Conservation (phyloP, 2,329 filamentous ascomycete genomes). For the Penicillium brevicompactum region DNA sequence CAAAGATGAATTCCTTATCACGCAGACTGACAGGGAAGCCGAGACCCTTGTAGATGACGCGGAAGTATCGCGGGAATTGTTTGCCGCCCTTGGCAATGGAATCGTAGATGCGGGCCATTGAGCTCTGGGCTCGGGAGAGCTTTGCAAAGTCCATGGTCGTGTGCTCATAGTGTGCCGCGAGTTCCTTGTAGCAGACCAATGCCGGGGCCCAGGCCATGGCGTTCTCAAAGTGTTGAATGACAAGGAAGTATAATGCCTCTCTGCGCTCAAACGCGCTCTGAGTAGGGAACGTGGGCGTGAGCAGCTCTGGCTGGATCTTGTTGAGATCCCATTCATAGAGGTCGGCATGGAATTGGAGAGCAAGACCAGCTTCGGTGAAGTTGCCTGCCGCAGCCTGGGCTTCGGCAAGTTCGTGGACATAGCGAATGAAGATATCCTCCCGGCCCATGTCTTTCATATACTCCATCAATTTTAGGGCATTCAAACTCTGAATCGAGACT, state of each 20-base stretch:
- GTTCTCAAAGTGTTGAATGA: constrained; percentile 93
- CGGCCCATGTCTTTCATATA: constrained; percentile 96
- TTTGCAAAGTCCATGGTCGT: constrained; percentile 91
- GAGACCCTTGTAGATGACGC: constrained; percentile 83
- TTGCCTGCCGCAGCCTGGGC: constrained; percentile 77
- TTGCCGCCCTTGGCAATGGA: constrained; percentile 80
- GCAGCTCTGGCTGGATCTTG: constrained; percentile 64
- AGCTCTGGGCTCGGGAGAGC: constrained; percentile 81
- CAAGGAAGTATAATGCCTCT: constrained; percentile 87
- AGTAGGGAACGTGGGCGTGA: constrained; percentile 75
- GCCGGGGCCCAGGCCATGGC: constrained; percentile 93
- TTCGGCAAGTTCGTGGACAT: constrained; percentile 86
- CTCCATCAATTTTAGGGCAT: constrained; percentile 89
- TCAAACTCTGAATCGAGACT: constrained; percentile 76
- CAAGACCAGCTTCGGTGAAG: constrained; percentile 83
- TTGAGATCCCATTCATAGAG: constrained; percentile 87
- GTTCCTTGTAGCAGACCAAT: constrained; percentile 82
- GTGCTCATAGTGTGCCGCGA: constrained; percentile 86
- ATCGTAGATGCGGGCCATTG: constrained; percentile 92
- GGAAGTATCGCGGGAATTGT: constrained; percentile 82
- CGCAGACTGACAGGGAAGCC: constrained; percentile 80
- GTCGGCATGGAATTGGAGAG: constrained; percentile 86
- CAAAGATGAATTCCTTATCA: constrained; percentile 91
- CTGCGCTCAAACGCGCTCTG: constrained; percentile 92
- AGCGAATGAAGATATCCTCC: constrained; percentile 93